Evolutionary conservation across 441 rosid species (phyloP), one percentile per base, ranked within the genome.

Genomic region (Capsella rubella): DNA sequence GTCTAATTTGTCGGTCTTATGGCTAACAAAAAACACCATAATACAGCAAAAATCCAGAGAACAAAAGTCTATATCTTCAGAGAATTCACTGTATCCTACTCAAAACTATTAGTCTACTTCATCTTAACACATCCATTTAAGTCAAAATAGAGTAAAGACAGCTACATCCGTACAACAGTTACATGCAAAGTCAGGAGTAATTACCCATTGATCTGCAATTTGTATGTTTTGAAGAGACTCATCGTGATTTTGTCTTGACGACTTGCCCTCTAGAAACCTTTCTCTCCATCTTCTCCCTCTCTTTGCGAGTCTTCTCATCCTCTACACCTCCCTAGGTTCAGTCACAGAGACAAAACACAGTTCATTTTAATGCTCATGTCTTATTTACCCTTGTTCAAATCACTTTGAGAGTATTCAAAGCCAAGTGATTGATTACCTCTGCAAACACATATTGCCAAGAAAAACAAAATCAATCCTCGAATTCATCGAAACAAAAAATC

Each of bases 381-480:
- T 39, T 51, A 0, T 55, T 29, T 68, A 27, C 64, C n/a, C 21
- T 59, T 28, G 56, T 59, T 74, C 6, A 51, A 35, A 53, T 6
- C 51, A 58, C 32, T 56, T 37, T 18, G 59, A 31, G 56, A 53
- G 32, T 52, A 32, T 21, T 60, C 51, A 25, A 40, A 59, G 43
- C 25, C n/a, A 46, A 49, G 37, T 50, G 69, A 47, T 78, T 50
- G 69, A 47, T 78, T 78, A 89, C 97, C 92, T 88, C 91, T 53
- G 67, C 14, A 59, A 51, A 53, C 51, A 73, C 13, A 60, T 34
- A 37, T 28, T 7, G 56, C 25, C 42, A 53, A 50, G 27, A 15
- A 54, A 51, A 53, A 31, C 34, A 29, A 60, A 39, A 15, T 18
- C 28, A 51, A 71, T 61, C 28, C 61, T 68, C 47, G 35, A 53